Evolutionary conservation across 2,329 filamentous ascomycete genomes (phyloP).

Genomic region (Cercospora sp.): DNA sequence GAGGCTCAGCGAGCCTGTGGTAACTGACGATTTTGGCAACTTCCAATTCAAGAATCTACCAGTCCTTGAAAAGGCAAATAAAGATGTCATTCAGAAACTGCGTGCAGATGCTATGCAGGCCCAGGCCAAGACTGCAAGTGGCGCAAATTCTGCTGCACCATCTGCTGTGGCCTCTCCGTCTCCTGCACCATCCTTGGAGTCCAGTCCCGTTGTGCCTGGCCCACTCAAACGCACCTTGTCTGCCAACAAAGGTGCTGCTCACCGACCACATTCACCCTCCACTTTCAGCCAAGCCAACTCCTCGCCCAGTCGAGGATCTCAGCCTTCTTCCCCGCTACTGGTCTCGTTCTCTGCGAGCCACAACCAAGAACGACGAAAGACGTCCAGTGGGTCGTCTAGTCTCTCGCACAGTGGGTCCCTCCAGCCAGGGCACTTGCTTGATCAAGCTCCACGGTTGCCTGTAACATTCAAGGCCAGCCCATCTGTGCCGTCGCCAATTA

Average conservation of each 20-base stretch:
- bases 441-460: slow-evolving; percentile 62
- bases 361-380: slow-evolving; percentile 81
- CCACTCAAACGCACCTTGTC: slow-evolving; percentile 81
- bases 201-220: slow-evolving; percentile 78
- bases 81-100: slow-evolving; percentile 96
- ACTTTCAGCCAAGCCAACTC: slow-evolving; percentile 75
- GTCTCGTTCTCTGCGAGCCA: slow-evolving; percentile 91
- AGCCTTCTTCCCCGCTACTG: slow-evolving; percentile 85
- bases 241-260: slow-evolving; percentile 70
- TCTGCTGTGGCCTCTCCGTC: slow-evolving; percentile 52
- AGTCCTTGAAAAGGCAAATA: slow-evolving; percentile 96
- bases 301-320: slow-evolving; percentile 82
- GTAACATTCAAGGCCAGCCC: slow-evolving; percentile 54
- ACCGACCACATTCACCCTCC: slow-evolving; percentile 81
- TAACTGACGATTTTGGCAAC: slow-evolving; percentile 88
- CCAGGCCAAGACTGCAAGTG: slow-evolving; percentile 53
- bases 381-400: slow-evolving; percentile 83
- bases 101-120: slow-evolving; percentile 83
- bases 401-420: slow-evolving; percentile 75
- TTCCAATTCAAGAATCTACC: slow-evolving; percentile 98
- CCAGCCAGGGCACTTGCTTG: slow-evolving; percentile 70
- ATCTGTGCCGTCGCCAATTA: slow-evolving; percentile 57
- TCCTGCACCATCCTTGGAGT: slow-evolving; percentile 72
- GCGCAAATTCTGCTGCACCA: slow-evolving; percentile 42
- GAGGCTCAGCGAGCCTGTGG: slow-evolving; percentile 84